These are phyloP conservation scores for Trichoderma gracile DNA, from an alignment of 2,329 filamentous ascomycete species.

Conservation along the genomic window DNA sequence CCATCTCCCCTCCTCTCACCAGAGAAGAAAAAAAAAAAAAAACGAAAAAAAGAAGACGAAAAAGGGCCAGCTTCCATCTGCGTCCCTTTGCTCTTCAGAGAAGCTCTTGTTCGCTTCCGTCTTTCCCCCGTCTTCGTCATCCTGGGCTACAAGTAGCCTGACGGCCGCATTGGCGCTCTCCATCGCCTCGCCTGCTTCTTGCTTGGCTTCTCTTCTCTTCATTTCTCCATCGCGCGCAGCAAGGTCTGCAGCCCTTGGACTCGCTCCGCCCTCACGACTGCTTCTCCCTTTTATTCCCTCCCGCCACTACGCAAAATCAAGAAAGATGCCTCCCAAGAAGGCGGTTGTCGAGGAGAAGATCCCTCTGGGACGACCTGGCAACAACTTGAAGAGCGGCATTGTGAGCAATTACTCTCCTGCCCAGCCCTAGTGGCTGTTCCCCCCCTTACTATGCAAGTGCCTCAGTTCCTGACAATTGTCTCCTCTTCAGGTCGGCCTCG, in stretches of 20 bases:
- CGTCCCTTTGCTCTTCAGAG: constrained; percentile 31
- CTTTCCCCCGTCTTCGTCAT: constrained; percentile 26
- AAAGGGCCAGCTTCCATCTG: constrained; percentile 31
- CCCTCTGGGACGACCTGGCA: constrained; percentile 90
- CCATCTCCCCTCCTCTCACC: constrained; percentile 20
- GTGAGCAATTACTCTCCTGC: constrained; percentile 53
- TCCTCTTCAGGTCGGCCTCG: constrained; percentile 78
- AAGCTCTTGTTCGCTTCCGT: constrained; percentile 30
- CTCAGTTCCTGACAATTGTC: constrained; percentile 23
- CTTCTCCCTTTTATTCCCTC: constrained; percentile 51
- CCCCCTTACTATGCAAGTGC: constrained; percentile 5
- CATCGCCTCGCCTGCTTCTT: constrained; percentile 35
- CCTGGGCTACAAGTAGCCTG: constrained; percentile 48
- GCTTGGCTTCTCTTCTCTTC: constrained; percentile 57
- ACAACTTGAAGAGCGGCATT: constrained; percentile 99
- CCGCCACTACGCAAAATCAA: constrained; percentile 62
- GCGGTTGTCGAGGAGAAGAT: constrained; percentile 89
- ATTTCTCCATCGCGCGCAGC: constrained; percentile 60
- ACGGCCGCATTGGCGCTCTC: constrained; percentile 48
- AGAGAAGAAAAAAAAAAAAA: constrained; percentile 16
- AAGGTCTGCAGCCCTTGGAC: constrained; percentile 62
- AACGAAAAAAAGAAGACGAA: background rate
- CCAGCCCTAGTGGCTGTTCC: constrained; percentile 10
- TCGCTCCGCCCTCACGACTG: constrained; percentile 54
- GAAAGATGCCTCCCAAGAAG: constrained; percentile 96